Percentiles rank a stretch among this genome's conserved stretches.
These are phyloP conservation scores for Asterophora parasitica DNA, from an alignment of 768 basidiomycete genomes.

Conservation along the genomic window DNA sequence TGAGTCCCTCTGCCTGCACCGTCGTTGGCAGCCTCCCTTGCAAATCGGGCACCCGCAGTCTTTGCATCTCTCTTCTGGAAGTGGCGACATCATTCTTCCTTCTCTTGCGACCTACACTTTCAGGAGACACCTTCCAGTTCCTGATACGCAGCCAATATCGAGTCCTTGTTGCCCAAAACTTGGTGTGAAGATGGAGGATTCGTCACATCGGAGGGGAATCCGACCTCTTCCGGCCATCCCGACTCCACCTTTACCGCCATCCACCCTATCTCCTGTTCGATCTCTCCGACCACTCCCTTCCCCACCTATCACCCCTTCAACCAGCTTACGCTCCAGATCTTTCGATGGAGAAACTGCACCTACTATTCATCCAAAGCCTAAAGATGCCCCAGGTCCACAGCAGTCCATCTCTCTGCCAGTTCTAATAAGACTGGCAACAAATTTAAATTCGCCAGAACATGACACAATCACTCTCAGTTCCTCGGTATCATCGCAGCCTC, in stretches of 20 bases:
- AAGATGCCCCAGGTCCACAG: too few relatives aligned
- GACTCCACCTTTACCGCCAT: conserved; percentile 10
- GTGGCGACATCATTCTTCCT: not conserved
- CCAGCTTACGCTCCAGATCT: not conserved
- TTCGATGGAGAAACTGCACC: not conserved
- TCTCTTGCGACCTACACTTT: not conserved
- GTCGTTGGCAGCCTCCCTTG: not conserved
- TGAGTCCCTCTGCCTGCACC: not conserved
- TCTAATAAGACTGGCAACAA: too few relatives aligned
- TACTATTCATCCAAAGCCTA: not conserved
- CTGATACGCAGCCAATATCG: not conserved
- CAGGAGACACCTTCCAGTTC: not conserved
- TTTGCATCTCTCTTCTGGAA: not conserved
- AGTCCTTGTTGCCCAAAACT: not conserved
- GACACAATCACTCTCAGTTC: conserved; percentile 6
- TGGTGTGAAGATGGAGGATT: not conserved
- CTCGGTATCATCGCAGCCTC: conserved; percentile 15
- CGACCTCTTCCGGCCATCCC: conserved; percentile 18
- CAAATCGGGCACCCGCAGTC: not conserved
- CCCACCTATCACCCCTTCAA: conserved; percentile 1
- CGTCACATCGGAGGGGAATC: not conserved
- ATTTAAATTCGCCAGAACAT: not conserved
- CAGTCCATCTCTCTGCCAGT: too few relatives aligned
- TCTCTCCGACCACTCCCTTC: conserved; percentile 15
- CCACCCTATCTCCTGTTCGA: not conserved